phyloP scores from a whole-genome alignment of 139 green algal genomes.

The Volvox reticuliferus region DNA sequence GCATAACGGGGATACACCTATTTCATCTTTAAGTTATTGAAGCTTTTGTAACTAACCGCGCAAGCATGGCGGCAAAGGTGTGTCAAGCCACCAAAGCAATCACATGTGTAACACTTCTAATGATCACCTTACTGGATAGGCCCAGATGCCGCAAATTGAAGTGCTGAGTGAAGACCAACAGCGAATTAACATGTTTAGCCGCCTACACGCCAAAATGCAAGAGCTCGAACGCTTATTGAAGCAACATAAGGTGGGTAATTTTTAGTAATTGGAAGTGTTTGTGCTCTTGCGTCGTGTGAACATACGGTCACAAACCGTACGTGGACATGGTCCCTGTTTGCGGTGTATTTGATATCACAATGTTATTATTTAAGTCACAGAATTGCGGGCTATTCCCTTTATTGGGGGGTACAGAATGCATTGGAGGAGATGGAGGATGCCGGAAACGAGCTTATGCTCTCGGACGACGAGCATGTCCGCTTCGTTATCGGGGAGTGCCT shows the following conservation, averaged over 20 bases:
- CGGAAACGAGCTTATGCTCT: constrained; percentile 65
- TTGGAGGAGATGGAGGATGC: constrained; percentile 65
- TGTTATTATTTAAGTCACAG: too few species aligned
- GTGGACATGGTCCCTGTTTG: too few species aligned
- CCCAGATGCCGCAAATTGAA: constrained; percentile 26
- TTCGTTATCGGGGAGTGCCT: constrained; percentile 68
- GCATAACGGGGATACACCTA: too few species aligned
- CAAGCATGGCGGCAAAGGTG: constrained; percentile 34
- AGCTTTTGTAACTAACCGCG: too few species aligned
- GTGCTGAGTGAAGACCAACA: constrained; percentile 57
- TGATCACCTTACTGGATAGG: neutral
- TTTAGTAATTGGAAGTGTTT: neutral
- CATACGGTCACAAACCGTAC: too few species aligned
- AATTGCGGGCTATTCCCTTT: too few species aligned
- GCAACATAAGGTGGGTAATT: constrained; percentile 53
- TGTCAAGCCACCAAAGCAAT: neutral
- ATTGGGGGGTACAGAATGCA: neutral
- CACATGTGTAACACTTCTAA: neutral
- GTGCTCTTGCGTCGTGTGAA: neutral
- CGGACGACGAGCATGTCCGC: constrained; percentile 58
- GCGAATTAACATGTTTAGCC: constrained; percentile 64
- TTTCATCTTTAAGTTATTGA: too few species aligned
- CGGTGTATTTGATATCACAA: too few species aligned
- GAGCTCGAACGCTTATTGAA: constrained; percentile 52
- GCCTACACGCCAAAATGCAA: constrained; percentile 48